phyloP scores from a whole-genome alignment of 495 filamentous ascomycete species.

The Parathielavia appendiculata region DNA sequence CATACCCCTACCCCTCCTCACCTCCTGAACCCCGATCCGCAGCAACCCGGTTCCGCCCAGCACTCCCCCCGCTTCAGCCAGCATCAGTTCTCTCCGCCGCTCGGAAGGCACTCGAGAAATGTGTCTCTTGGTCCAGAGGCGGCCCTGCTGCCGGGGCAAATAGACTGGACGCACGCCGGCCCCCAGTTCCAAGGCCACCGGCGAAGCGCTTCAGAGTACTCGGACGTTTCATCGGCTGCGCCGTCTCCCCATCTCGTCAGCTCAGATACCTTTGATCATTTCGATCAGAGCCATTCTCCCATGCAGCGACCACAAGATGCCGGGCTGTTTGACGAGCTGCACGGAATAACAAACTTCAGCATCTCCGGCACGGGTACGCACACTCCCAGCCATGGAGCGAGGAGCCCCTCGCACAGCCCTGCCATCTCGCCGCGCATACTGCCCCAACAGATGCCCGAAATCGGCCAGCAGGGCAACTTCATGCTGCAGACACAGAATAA shows the following conservation, averaged over 20 bases:
- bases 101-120: conserved; percentile 65
- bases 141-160: conserved; percentile 60
- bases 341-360: conserved; percentile 74
- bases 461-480: conserved; percentile 47
- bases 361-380: conserved; percentile 66
- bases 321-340: conserved; percentile 66
- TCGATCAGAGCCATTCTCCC: conserved; percentile 72
- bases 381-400: conserved; percentile 49
- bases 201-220: conserved; percentile 82
- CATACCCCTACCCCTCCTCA: conserved; percentile 62
- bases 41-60: conserved; percentile 51
- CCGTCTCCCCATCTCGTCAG: conserved; percentile 76
- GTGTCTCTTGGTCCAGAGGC: conserved; percentile 76
- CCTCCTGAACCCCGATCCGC: conserved; percentile 58
- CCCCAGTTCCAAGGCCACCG: conserved; percentile 72
- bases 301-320: conserved; percentile 71
- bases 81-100: conserved; percentile 49
- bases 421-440: conserved; percentile 77
- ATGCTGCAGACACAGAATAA: conserved; percentile 46
- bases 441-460: conserved; percentile 61
- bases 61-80: conserved; percentile 55
- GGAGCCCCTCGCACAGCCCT: conserved; percentile 78
- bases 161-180: conserved; percentile 63
- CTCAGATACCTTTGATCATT: conserved; percentile 70
- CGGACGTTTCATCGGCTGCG: conserved; percentile 73